phyloP scores from a whole-genome alignment of 2,329 filamentous ascomycete genomes.

The Claviceps sp. region DNA sequence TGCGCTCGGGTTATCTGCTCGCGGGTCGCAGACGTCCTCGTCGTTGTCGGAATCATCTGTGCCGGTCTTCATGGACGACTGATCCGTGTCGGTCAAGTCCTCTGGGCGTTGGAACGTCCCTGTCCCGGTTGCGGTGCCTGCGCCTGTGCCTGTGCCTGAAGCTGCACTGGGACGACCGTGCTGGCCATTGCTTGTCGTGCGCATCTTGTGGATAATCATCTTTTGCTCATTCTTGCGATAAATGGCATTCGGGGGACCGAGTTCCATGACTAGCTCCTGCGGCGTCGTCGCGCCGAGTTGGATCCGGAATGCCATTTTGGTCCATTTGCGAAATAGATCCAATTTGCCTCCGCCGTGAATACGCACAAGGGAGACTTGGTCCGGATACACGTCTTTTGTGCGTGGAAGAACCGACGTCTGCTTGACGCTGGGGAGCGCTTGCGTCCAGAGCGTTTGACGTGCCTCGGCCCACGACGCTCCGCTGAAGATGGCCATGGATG shows the following conservation, averaged over 20 bases:
- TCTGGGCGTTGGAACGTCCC: constrained; percentile 34
- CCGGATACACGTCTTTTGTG: constrained; percentile 66
- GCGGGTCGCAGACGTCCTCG: constrained; percentile 44
- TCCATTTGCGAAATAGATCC: constrained; percentile 62
- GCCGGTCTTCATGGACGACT: constrained; percentile 57
- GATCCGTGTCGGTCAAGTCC: constrained; percentile 57
- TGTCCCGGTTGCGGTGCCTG: constrained; percentile 18
- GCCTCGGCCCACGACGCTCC: constrained; percentile 85
- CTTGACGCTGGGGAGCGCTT: constrained; percentile 59
- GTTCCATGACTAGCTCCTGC: constrained; percentile 79
- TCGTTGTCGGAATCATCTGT: constrained; percentile 54
- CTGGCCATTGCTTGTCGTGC: constrained; percentile 38
- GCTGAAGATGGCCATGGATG: constrained; percentile 80
- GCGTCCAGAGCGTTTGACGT: constrained; percentile 62
- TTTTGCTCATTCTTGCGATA: constrained; percentile 84
- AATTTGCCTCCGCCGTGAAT: constrained; percentile 68
- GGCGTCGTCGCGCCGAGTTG: constrained; percentile 75
- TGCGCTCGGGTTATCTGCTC: constrained; percentile 32
- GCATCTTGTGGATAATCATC: constrained; percentile 69
- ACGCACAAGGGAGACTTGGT: constrained; percentile 72
- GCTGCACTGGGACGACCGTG: constrained; percentile 30
- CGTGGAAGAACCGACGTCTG: constrained; percentile 55
- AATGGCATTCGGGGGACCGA: constrained; percentile 87
- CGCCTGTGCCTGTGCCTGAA: constrained; percentile 14
- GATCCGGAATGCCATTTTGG: constrained; percentile 55